Conservation (phyloP, 352 stramenopile species). For the Globisporangium nagaii region DNA sequence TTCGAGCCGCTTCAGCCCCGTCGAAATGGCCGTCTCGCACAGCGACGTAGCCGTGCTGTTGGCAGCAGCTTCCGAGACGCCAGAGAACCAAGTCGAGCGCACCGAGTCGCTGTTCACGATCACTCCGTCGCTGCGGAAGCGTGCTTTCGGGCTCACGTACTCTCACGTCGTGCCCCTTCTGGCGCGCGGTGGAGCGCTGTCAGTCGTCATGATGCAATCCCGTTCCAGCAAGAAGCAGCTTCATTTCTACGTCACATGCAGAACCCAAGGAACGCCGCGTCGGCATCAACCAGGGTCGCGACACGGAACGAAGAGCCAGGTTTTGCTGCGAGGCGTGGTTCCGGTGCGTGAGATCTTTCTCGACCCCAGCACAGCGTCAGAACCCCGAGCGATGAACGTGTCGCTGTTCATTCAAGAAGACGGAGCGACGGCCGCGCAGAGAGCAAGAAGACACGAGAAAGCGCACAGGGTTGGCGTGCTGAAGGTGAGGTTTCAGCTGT, state of each 20-base stretch:
- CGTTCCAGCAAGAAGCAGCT: constrained; percentile 8
- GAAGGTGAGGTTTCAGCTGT: constrained; percentile 20
- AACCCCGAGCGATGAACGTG: constrained; percentile 12
- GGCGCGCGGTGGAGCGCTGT: neutral
- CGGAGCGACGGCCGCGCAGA: neutral
- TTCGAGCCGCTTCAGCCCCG: constrained; percentile 42
- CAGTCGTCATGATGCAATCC: neutral
- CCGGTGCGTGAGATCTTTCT: constrained; percentile 5
- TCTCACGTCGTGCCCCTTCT: constrained; percentile 21
- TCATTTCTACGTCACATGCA: constrained; percentile 20
- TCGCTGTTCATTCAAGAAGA: constrained; percentile 7
- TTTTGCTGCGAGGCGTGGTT: constrained; percentile 15
- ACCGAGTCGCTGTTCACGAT: constrained; percentile 27
- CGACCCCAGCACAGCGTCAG: neutral
- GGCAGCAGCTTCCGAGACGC: neutral
- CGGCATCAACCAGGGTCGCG: constrained; percentile 8
- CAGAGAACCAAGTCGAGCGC: neutral
- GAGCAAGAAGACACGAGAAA: constrained; percentile 3
- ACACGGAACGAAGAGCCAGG: neutral
- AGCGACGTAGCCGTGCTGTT: constrained; percentile 18
- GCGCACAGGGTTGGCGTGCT: constrained; percentile 13
- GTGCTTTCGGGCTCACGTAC: constrained; percentile 31
- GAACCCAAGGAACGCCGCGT: constrained; percentile 14
- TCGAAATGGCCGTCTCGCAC: constrained; percentile 40
- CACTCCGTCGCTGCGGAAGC: constrained; percentile 43